Evolutionary conservation across 768 basidiomycete species (phyloP), one percentile per base, ranked within the genome.

Genomic region (Pulveroboletus frians): DNA sequence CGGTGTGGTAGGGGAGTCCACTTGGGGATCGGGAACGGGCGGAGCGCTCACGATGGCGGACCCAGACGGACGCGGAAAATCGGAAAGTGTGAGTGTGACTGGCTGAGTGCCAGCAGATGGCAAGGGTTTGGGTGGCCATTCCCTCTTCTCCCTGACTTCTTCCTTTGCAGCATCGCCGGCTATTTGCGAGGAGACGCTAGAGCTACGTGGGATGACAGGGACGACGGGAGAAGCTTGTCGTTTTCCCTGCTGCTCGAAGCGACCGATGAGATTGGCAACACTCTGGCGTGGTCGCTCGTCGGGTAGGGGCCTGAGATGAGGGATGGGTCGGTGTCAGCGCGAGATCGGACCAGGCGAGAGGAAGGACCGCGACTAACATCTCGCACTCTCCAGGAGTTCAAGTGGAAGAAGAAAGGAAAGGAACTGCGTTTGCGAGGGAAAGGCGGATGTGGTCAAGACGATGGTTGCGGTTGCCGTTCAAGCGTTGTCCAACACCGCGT

Each of bases 251-350:
- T 80, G 86, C 67, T 92, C 90, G 57, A 92, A 92, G 50, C 85
- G 79, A 44, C 90, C 90, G 61, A 92, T 92, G 70, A 92, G 84
- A 64, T 91, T 92, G 55, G 90, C 90, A 41, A 92, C 90, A 60
- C 85, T 88, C 65, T 80, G 80, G 51, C 90, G 85, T 42, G 89
- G 88, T 63, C 85, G 80, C 71, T 92, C 90, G 75, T 92, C 89
- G 68, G 90, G 88, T 54, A 90, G 71, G 47, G 86, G 85, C 89
- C 88, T 91, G 57, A 54, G 52, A 52, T 53, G 57, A 46, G 15
- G 15, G 30, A 46, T 21, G 36, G 36, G 14, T 23, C 35, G 32
- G 10, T 7, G 49, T 68, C 37, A 59, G 55, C 41, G 29, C 34
- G 46, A 50, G 42, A 56, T 53, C 49, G 29, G 47, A 43, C n/a